Evolutionary conservation across 2,329 filamentous ascomycete genomes (phyloP).

Genomic region (Aspergillus sp.): DNA sequence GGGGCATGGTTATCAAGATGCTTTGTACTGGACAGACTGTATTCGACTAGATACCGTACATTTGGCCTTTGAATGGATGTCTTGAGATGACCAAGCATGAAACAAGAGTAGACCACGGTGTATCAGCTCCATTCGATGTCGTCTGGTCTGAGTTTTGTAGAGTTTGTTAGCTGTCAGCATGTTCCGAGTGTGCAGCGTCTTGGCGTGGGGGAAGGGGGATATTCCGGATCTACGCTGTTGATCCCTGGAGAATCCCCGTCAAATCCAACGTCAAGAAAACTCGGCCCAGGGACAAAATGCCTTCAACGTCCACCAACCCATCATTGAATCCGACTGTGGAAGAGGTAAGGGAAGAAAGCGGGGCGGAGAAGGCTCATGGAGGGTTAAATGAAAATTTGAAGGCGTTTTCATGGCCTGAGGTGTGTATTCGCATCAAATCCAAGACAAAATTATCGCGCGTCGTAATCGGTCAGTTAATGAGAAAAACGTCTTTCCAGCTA

Average conservation of each 20-base stretch:
- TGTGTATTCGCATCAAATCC: constrained; percentile 6
- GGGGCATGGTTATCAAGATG: constrained; percentile 4
- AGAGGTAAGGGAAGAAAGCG: constrained; percentile 10
- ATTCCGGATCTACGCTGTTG: not conserved
- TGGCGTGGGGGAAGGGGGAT: constrained; percentile 3
- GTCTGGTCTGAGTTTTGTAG: too few relatives aligned
- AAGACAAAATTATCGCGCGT: not conserved
- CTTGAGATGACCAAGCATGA: not conserved
- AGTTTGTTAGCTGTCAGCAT: too few relatives aligned
- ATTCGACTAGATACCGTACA: constrained; percentile 5
- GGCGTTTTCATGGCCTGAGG: constrained; percentile 21
- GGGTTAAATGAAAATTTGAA: not conserved
- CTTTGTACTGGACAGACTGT: not conserved
- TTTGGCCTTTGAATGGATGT: not conserved
- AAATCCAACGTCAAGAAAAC: constrained; percentile 15
- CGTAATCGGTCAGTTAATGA: not conserved
- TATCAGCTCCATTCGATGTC: too few relatives aligned
- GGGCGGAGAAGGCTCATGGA: not conserved
- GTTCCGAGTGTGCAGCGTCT: not conserved
- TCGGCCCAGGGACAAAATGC: constrained; percentile 7
- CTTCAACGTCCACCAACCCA: not conserved
- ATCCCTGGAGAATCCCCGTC: constrained; percentile 1
- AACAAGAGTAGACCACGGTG: not conserved
- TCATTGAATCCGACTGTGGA: constrained; percentile 19
- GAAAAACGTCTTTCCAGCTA: constrained; percentile 23